Base-by-base conservation (phyloP, 306 rosid species). In the Prunus davidiana region DNA sequence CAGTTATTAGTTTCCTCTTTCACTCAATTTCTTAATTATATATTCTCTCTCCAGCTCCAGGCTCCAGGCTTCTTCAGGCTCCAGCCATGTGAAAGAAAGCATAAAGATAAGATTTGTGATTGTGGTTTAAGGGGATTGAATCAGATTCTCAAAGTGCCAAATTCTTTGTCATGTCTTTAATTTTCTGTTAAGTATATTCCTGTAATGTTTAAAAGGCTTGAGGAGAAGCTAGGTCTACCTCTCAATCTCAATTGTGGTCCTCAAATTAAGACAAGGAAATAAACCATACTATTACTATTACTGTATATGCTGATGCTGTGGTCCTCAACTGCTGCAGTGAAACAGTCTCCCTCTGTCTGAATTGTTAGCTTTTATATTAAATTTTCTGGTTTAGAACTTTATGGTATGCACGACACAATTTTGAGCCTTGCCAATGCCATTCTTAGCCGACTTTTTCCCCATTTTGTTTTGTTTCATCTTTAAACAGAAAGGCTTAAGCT, bases 391-490 rank as follows among this genome's bases (percentile, higher is more conserved):
- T 73, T 24, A 3, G 2, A 34, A 34, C 38, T 34, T 34, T 57
- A 38, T 72, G 62, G 63, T 61, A 25, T 32, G 61, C 80, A 63
- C 80, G 78, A 68, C 51, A 27, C 43, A 8, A 7, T 19, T 13
- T 47, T 30, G 34, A 71, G 70, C 71, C 65, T 57, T 24, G 12
- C 30, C 73, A 28, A 67, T 32, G 1, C 38, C 38, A 52, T 22
- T 62, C 19, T 64, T 16, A 25, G 75, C 56, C 47, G 74, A 76
- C 67, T 72, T 14, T 71, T 18, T 13, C 57, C 57, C 18, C 58
- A 1, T 15, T 22, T 55, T 67, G 51, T n/a, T 55, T 67, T 69
- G 34, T 28, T 12, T 45, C 15, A 20, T 45, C 25, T 32, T 75
- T 46, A 30, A 30, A 24, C 61, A 24, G 18, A 72, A 64, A 50